A percentile compares a stretch with the other conserved stretches of the same genome.
Conservation (phyloP, 352 stramenopile species). For the Aphanomyces euteiches region DNA sequence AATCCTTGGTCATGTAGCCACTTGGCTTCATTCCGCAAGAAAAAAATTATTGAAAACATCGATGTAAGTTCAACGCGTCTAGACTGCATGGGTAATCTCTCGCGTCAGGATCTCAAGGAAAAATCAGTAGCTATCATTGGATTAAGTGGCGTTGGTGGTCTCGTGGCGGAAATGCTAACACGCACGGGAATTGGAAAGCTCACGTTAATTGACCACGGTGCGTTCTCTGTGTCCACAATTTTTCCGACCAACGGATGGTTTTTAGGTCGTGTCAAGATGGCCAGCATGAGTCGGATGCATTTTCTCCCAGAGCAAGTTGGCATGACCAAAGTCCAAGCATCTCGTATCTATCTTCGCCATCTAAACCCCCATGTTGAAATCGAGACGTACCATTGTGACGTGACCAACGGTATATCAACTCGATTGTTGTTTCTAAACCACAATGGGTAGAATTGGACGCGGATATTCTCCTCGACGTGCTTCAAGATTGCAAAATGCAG, state of each 20-base stretch:
- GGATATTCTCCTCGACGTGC: constrained; percentile 6
- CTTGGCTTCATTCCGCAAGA: constrained; percentile 14
- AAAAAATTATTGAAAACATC: constrained; percentile 22
- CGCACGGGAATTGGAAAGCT: constrained; percentile 11
- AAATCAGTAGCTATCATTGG: constrained; percentile 14
- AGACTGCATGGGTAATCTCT: too few relatives aligned
- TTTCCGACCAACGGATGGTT: background rate
- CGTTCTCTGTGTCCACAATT: background rate
- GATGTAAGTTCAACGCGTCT: background rate
- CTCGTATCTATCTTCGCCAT: constrained; percentile 3
- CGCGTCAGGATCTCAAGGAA: constrained; percentile 4
- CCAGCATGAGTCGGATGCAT: constrained; percentile 19
- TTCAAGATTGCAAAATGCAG: constrained; percentile 13
- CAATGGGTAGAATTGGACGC: constrained; percentile 3
- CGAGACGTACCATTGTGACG: constrained; percentile 11
- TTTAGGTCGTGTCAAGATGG: constrained; percentile 19
- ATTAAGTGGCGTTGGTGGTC: constrained; percentile 6
- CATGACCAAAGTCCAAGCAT: constrained; percentile 17
- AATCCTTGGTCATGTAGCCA: background rate
- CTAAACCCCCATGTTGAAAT: constrained; percentile 17
- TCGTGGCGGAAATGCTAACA: constrained; percentile 20
- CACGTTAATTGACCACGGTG: constrained; percentile 14
- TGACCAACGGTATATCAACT: constrained; percentile 2
- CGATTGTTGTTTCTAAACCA: background rate
- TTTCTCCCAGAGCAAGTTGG: constrained; percentile 11